Percentiles rank a stretch among this genome's conserved stretches.
Conservation (phyloP, 345 rosid genomes). For the Eucalyptus regnans region DNA sequence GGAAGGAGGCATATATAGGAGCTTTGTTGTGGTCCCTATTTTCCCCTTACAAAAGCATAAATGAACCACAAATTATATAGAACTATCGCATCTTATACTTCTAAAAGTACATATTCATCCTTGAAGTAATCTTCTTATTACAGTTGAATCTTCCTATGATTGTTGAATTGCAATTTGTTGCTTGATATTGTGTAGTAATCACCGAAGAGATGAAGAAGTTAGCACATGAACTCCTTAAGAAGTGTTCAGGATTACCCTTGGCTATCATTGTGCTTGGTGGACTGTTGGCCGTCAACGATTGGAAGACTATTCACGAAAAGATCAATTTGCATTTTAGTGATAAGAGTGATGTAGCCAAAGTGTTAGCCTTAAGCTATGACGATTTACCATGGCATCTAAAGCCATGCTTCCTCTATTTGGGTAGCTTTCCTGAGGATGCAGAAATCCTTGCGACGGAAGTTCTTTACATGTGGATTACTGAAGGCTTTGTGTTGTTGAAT, state of each 20-base stretch:
- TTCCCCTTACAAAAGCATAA: background rate
- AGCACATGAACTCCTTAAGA: constrained; percentile 15
- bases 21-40: background rate
- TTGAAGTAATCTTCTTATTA: background rate
- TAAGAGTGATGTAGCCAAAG: no score
- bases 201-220: background rate
- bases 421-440: constrained; percentile 11
- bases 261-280: no score
- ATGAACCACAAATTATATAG: background rate
- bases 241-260: no score
- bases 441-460: constrained; percentile 18
- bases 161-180: background rate
- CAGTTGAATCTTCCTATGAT: fast-evolving
- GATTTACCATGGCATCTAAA: constrained; percentile 16
- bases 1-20: background rate
- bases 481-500: constrained; percentile 10
- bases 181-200: background rate
- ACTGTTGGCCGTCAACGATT: fast-evolving
- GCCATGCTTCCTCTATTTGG: constrained; percentile 19
- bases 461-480: constrained; percentile 29
- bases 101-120: fast-evolving
- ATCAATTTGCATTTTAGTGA: no score
- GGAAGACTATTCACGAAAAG: no score
- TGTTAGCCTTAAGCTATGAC: background rate
- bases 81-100: no score